Conservation (phyloP, 768 basidiomycete genomes). For the Lentinula sp. region DNA sequence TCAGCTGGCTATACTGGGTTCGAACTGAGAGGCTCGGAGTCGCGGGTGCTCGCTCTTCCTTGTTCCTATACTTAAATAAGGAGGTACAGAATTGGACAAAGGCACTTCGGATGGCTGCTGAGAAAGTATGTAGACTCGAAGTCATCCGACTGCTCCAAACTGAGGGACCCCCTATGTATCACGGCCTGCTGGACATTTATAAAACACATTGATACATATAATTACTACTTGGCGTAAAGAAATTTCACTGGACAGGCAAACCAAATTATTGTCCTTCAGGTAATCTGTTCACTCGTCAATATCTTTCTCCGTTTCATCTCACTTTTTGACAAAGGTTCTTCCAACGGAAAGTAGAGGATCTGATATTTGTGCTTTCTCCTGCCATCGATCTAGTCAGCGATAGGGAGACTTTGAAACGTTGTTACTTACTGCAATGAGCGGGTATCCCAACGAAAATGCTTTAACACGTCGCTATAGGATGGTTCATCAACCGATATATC, state of each 20-base stretch:
- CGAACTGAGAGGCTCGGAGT: too few species aligned
- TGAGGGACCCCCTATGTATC: too few species aligned
- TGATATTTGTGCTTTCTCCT: conserved; percentile 66
- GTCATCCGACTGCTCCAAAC: too few species aligned
- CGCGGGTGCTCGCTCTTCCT: too few species aligned
- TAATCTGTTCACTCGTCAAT: conserved; percentile 43
- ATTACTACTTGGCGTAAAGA: background rate
- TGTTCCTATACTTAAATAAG: too few species aligned
- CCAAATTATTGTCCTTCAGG: background rate
- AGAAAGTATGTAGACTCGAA: too few species aligned
- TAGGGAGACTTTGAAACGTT: background rate
- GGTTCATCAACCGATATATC: conserved; percentile 13
- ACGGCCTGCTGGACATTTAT: too few species aligned
- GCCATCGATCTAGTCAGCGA: conserved; percentile 13
- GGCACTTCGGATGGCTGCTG: too few species aligned
- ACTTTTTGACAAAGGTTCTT: conserved; percentile 46
- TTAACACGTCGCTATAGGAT: conserved; percentile 29
- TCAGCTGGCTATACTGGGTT: too few species aligned
- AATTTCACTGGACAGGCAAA: too few species aligned
- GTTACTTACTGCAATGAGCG: conserved; percentile 36
- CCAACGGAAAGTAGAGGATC: conserved; percentile 77
- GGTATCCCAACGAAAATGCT: conserved; percentile 43
- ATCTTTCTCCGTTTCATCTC: conserved; percentile 46
- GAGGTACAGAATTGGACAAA: too few species aligned
- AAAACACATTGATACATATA: too few species aligned